Base-by-base conservation (phyloP, 805 yeast genomes). In the Saturnispora diversa region DNA sequence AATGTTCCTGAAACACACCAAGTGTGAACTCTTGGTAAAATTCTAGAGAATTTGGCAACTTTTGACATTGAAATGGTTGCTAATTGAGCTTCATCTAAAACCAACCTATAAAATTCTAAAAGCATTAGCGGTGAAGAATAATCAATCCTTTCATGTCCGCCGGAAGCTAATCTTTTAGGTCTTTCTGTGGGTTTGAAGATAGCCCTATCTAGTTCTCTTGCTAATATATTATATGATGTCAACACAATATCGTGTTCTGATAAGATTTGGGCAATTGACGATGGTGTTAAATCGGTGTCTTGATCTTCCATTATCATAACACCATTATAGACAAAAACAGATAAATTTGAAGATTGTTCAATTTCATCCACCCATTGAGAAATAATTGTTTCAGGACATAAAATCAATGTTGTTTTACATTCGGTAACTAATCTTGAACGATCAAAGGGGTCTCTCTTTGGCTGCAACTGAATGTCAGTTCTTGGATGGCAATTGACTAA, bases 1-100 rank as follows among this genome's bases (percentile, higher is more conserved):
- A 97, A 94, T 0, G 98, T 92, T 6, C 98, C 98, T 1, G 95
- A 84, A 1, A 88, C 96, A 12, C 95, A 97, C 97, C 97, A 92
- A 0, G 95, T 77, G 61, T 92, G 97, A 34, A 76, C 73, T 39
- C 95, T 68, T 4, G 95, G 90, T 20, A 92, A 74, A 27, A 84
- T 63, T 2, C 83, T 67, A 0, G 95, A 86, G 42, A 87, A 84
- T 42, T 74, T 77, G 16, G 95, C 86, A 2, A 92, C 85, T 39
- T 83, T 74, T 0, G 90, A 74, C 3, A 76, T 69, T 17, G 80
- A 80, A 3, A 74, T 70, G 6, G 85, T 77, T 3, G 92, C 82
- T 88, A 88, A 84, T 60, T 92, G 98, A 1, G 85, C 97, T 58
- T 92, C 98, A 63, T 92, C 98, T 28, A 92, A 62, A 0, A 90